Evolutionary conservation across 2,329 filamentous ascomycete species (phyloP).

Genomic region (Aspergillus neotritici): DNA sequence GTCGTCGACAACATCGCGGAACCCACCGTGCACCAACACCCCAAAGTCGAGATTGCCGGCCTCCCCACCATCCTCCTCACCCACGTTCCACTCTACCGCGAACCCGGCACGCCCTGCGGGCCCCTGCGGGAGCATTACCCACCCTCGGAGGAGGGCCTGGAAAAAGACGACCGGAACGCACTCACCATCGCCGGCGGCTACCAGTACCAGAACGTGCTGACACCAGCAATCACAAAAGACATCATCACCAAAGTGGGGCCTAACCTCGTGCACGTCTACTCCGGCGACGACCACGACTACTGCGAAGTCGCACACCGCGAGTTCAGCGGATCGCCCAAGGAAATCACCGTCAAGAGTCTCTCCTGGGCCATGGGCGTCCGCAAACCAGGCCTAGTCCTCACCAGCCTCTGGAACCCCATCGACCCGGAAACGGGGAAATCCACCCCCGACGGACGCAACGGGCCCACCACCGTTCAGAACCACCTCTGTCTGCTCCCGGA

Average conservation of each 20-base stretch:
- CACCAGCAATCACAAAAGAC: constrained; percentile 65
- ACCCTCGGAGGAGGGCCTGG: constrained; percentile 55
- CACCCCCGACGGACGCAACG: constrained; percentile 17
- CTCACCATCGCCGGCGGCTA: constrained; percentile 75
- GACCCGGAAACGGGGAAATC: constrained; percentile 46
- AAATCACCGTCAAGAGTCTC: constrained; percentile 93
- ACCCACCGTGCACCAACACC: constrained; percentile 26
- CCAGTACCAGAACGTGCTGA: constrained; percentile 94
- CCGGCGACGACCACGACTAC: constrained; percentile 96
- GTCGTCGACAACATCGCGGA: constrained; percentile 52
- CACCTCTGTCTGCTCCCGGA: constrained; percentile 87
- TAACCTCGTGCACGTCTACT: constrained; percentile 80
- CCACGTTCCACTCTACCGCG: constrained; percentile 83
- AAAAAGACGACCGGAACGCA: constrained; percentile 66
- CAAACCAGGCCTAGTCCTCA: constrained; percentile 77
- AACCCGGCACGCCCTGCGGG: constrained; percentile 78
- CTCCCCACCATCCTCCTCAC: constrained; percentile 85
- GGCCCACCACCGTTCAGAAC: constrained; percentile 65
- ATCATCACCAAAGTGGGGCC: constrained; percentile 68
- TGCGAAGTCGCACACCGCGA: constrained; percentile 79
- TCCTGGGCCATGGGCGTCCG: constrained; percentile 96
- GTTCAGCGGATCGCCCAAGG: constrained; percentile 57
- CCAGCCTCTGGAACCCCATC: constrained; percentile 89
- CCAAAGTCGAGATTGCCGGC: constrained; percentile 40
- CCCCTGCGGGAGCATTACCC: constrained; percentile 79